Evolutionary conservation across 129 eudicot genomes (phyloP), one percentile per base, ranked within the genome.

Genomic region (Artemisia tridentata): DNA sequence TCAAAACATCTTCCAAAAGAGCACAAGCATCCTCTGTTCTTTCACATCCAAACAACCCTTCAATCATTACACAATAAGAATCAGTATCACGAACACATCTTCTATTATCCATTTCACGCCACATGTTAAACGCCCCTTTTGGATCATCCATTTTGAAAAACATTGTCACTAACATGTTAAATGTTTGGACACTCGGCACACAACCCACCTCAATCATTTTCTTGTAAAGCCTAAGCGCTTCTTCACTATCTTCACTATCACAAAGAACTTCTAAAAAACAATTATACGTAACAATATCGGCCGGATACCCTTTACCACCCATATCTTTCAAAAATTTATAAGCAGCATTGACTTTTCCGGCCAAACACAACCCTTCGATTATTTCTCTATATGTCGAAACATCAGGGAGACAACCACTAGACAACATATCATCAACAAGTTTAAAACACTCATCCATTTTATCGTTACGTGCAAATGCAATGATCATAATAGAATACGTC

Each of bases 251-350:
- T 76, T 82, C 89, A n/a, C 79, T 67, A 69, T 90, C 96, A 69
- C 98, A 93, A 46, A 93, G 88, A 70, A 93, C 98, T 66, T 87
- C 89, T 13, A 92, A 90, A 62, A 92, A 89, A 81, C 95, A 92
- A 67, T 92, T 92, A 84, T 83, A 89, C 9, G 98, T 89, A 19
- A 93, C 96, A 3, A 93, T 83, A 78, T 93, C 98, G 3, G 90
- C 84, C 66, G 98, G 98, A 70, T 83, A 93, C 25, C 98, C 96
- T 49, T 74, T 82, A 11, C 65, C 84, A 34, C 88, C 85, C 98
- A 87, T 93, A 65, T 93, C 95, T 63, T 93, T 88, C 82, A 93
- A 67, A 29, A 93, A 82, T 14, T 74, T 85, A 60, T 93, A 93
- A 14, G 98, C 92, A 4, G 88, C 90, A 18, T 87, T 83, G 3